These are phyloP conservation scores for Tylopilus intermedius DNA, from an alignment of 768 basidiomycete genomes.

Conservation along the genomic window DNA sequence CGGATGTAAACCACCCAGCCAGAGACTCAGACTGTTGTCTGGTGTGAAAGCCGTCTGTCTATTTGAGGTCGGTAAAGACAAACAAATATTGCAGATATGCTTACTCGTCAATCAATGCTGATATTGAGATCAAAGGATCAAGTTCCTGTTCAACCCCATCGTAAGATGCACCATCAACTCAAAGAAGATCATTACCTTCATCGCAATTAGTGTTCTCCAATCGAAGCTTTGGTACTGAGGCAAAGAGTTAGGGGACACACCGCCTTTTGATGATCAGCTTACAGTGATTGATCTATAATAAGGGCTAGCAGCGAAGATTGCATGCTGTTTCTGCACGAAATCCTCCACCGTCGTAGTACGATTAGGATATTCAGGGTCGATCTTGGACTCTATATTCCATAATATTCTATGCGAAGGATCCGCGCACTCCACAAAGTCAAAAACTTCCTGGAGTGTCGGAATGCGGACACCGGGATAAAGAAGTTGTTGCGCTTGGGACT, in stretches of 20 bases:
- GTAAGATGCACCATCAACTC: background rate
- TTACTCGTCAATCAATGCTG: constrained; percentile 65
- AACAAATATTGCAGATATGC: constrained; percentile 15
- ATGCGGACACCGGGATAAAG: constrained; percentile 66
- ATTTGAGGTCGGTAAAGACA: background rate
- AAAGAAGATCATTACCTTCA: constrained; percentile 46
- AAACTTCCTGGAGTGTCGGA: constrained; percentile 68
- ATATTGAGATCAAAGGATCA: constrained; percentile 52
- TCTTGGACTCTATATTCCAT: constrained; percentile 81
- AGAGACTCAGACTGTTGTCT: constrained; percentile 49
- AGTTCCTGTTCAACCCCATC: constrained; percentile 36
- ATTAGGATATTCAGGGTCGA: constrained; percentile 50
- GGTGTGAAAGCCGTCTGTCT: constrained; percentile 39
- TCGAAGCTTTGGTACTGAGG: constrained; percentile 75
- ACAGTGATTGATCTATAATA: constrained; percentile 65
- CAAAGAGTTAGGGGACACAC: background rate
- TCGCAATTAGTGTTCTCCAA: constrained; percentile 69
- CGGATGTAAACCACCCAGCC: constrained; percentile 66
- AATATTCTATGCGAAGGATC: constrained; percentile 57
- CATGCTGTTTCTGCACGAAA: constrained; percentile 61
- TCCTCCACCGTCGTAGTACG: constrained; percentile 50
- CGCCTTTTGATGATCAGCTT: constrained; percentile 16
- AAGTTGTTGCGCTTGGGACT: constrained; percentile 50
- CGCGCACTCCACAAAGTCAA: constrained; percentile 69
- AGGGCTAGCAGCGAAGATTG: constrained; percentile 51